Evolutionary conservation across 2,329 filamentous ascomycete genomes (phyloP).

Genomic region (Ophiostoma novo-ulmi): DNA sequence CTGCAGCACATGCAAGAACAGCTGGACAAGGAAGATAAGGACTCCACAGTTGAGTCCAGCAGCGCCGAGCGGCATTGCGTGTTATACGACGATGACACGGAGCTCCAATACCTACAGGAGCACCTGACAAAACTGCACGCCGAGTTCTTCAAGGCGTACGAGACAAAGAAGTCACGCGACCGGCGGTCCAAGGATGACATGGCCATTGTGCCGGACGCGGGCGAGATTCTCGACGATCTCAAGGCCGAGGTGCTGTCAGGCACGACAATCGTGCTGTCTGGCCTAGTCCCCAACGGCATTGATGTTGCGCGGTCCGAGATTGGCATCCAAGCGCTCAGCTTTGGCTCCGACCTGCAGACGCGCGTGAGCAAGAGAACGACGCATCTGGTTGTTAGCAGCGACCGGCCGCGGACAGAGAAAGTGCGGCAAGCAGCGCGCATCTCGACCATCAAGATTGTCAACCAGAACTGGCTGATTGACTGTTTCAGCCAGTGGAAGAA

Average conservation of each 20-base stretch:
- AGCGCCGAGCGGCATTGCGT: slow-evolving; percentile 59
- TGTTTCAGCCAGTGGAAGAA: slow-evolving; percentile 79
- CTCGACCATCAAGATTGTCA: slow-evolving; percentile 81
- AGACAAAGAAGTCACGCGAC: slow-evolving; percentile 43
- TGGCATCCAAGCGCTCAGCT: slow-evolving; percentile 77
- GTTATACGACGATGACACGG: slow-evolving; percentile 80
- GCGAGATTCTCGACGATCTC: slow-evolving; percentile 73
- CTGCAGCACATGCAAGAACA: slow-evolving; percentile 88
- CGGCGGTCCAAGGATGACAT: slow-evolving; percentile 40
- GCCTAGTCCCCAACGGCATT: slow-evolving; percentile 76
- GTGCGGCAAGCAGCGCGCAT: slow-evolving; percentile 79
- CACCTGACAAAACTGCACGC: slow-evolving; percentile 71
- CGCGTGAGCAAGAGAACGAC: slow-evolving; percentile 60
- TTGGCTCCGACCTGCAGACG: slow-evolving; percentile 64
- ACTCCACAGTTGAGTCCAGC: slow-evolving; percentile 30
- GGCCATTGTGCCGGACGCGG: slow-evolving; percentile 62
- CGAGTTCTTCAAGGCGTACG: slow-evolving; percentile 79
- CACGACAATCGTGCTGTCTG: slow-evolving; percentile 79
- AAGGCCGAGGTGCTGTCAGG: slow-evolving; percentile 72
- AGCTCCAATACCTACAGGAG: slow-evolving; percentile 70
- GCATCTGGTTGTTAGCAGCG: slow-evolving; percentile 66
- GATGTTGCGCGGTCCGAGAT: slow-evolving; percentile 79
- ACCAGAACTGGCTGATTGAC: slow-evolving; percentile 81
- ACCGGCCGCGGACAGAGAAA: slow-evolving; percentile 77
- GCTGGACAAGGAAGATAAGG: slow-evolving; percentile 77